Evolutionary conservation across 108 stramenopile species (phyloP), one percentile per base, ranked within the genome.

Genomic region (Discostella stelligeroides): DNA sequence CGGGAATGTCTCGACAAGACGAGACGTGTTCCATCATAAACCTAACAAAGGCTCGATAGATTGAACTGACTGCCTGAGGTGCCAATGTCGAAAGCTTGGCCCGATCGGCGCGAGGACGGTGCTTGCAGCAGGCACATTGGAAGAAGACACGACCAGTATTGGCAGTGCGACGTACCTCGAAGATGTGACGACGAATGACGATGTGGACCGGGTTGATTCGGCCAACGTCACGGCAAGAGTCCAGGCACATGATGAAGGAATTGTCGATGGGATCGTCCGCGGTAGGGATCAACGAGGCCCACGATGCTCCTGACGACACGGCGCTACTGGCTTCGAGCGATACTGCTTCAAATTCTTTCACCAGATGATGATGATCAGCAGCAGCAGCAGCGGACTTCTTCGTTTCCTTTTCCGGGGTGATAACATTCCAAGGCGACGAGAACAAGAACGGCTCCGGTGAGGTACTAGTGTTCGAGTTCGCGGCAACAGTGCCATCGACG

Each of bases 21-120:
- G 9, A 2, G 21, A 27, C 50, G 23, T 51, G 50, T 24, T 25
- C 21, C 50, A 51, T 51, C 50, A 51, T 51, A 17, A 51, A 51
- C 50, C 50, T 2, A 12, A 51, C 50, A 27, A 51, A 24, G 20
- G 50, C 2, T 10, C 50, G 50, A 17, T 51, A 51, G 10, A 51
- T 23, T 2, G 12, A 17, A 10, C 23, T 24, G 7, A 51, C 50
- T 8, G 20, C 10, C 50, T 51, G 50, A 1, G 50, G 50, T 10
- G 50, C 21, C 23, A 51, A 1, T 5, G 25, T 27, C 24, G 50
- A 51, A 2, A 51, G 10, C 20, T 51, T 51, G 24, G 50, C 50
- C 2, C 50, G 21, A 12, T 51, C 10, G 50, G 50, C 10, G 21
- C 21, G 50, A 21, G 50, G 50, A 2, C 12, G 23, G 23, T 51